Base-by-base conservation (phyloP, 2,329 filamentous ascomycete genomes). In the Talaromyces piceae region DNA sequence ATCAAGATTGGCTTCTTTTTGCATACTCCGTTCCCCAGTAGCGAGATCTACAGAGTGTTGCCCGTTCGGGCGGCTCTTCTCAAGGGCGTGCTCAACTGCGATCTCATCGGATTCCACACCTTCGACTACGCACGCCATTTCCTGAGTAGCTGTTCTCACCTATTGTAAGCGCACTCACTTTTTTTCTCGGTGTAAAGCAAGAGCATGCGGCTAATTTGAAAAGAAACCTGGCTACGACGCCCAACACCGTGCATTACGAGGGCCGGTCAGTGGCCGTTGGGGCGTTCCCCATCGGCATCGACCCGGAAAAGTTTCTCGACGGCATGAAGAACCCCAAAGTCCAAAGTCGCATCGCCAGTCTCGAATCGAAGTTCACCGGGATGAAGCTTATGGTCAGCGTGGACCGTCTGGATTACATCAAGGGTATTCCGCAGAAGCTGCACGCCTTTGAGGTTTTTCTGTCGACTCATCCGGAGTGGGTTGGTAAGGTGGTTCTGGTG, bases 81-180 rank as follows among this genome's bases (percentile, higher is more conserved):
- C 41, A 79, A 86, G 45, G 91, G 93, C 51, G 83, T 97, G 33
- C 78, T 98, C 28, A 87, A 95, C 67, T 95, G 91, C 74, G 93
- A 97, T 67, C 76, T 98, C 54, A 89, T 97, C 64, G 93, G 93
- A 27, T 97, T 98, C 76, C 93, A 98, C 72, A 98, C 93, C 25
- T 97, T 96, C 73, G 91, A 97, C 73, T 98, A 98, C 65, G 91
- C 91, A n/a, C 82, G 93, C 48, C 93, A 98, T 72, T 98, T 97
- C 74, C 74, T 98, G 59, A 95, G 90, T 73, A 91, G 88, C 66
- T 97, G 93, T 73, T 91, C 90, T n/a, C 86, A 91, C 58, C 93
- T 97, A 59, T 77, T 96, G 77, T 87, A 76, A 67, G 80, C 70
- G 27, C n/a, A n/a, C n/a, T n/a, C n/a, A 27, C 22, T 6, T 8